phyloP scores from a whole-genome alignment of 331 rosid species.

The Arachis monticola region DNA sequence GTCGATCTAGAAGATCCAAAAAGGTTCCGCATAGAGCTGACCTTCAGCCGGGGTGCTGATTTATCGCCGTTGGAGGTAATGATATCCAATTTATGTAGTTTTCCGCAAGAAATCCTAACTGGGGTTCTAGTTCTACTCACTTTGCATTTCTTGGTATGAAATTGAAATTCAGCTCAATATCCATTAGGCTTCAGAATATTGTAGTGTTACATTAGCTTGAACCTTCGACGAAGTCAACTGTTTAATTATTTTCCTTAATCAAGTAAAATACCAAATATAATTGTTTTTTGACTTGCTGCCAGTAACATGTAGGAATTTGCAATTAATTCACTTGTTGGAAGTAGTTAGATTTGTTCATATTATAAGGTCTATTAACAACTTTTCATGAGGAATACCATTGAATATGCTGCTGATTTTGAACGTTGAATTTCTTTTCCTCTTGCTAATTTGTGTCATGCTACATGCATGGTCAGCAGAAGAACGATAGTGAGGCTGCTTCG shows the following conservation, averaged over 20 bases:
- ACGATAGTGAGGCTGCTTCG: slow-evolving; percentile 49
- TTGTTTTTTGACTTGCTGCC: neutral
- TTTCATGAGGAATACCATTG: slow-evolving; percentile 5
- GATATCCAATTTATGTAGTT: slow-evolving; percentile 17
- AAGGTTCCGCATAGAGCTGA: slow-evolving; percentile 83
- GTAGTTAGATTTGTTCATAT: neutral
- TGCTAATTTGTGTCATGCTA: slow-evolving; percentile 15
- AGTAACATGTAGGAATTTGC: neutral
- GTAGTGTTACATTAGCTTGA: neutral
- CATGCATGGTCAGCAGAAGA: slow-evolving; percentile 37
- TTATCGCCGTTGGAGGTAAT: slow-evolving; percentile 94
- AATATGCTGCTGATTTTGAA: neutral
- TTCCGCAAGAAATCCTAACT: neutral
- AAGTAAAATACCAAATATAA: neutral
- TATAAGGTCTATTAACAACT: neutral
- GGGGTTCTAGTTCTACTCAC: slow-evolving; percentile 27
- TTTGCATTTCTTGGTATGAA: neutral
- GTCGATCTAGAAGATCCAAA: slow-evolving; percentile 88
- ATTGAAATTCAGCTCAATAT: slow-evolving; percentile 9
- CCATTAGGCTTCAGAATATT: slow-evolving; percentile 9
- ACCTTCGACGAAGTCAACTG: slow-evolving; percentile 18
- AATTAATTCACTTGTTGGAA: neutral
- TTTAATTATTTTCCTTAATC: slow-evolving; percentile 4
- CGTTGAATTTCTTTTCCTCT: slow-evolving; percentile 16
- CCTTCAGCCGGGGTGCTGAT: slow-evolving; percentile 98